Evolutionary conservation across 352 stramenopile genomes (phyloP), one percentile per base, ranked within the genome.

Genomic region (Aphanomyces astaci): DNA sequence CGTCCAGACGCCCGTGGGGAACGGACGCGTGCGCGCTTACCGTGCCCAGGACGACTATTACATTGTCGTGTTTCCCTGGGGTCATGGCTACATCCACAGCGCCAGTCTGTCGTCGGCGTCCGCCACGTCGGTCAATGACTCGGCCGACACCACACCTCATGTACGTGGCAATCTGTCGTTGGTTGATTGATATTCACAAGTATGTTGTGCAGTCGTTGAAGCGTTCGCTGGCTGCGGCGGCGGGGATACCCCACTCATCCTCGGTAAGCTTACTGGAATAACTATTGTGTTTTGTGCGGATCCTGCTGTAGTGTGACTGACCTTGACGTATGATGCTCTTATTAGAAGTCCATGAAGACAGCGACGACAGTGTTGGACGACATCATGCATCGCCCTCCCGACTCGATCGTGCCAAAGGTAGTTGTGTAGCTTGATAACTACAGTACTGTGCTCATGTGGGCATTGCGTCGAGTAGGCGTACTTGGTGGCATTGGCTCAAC

Each of bases 1-100:
- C 10, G 78, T 90, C 17, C 74, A 75, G 19, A 93, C 82, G 19
- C 82, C 84, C 0, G 72, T 79, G 10, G 84, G 84, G 2, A 75
- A 74, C 9, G 82, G 82, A 0, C 86, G 87, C 49, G 63, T 93
- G 52, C 82, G 82, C 32, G 80, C 71, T 3, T 90, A 82, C 66
- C 75, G 84, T 32, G 62, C 28, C 0, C 72, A 83, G 0, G 81
- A 93, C 64, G 51, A 71, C 33, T 84, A 89, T 64, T 93, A 81
- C 64, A 79, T 84, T 30, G 73, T 93, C 3, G 39, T 89, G 45
- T 93, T 79, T 68, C 81, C 84, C 5, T 93, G 81, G 80, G 85
- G 82, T 1, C 76, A 91, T 27, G 85, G 81, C 25, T 90, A 86
- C 70, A 71, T 93, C 31, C 81, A 87, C 54, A 32, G 40, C n/a